phyloP scores from a whole-genome alignment of 2,329 filamentous ascomycete genomes.

The Trichophyton schoenleinii region DNA sequence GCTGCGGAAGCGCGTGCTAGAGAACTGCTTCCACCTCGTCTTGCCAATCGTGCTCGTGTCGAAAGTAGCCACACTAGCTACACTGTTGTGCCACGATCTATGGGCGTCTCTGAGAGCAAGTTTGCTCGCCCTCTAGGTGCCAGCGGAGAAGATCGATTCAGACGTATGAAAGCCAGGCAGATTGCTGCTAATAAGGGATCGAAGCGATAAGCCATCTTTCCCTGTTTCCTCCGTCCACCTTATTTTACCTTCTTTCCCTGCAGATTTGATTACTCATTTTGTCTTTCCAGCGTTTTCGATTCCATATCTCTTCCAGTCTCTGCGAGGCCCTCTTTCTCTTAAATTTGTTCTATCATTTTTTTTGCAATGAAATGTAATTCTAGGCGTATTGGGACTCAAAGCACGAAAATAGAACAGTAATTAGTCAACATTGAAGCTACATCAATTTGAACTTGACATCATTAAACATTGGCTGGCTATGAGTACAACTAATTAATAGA shows the following conservation, averaged over 20 bases:
- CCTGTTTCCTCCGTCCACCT: not conserved
- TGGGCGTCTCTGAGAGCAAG: constrained; percentile 33
- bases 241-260: not conserved
- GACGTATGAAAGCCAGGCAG: constrained; percentile 38
- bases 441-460: not conserved
- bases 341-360: not conserved
- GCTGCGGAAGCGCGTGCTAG: constrained; percentile 41
- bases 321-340: not conserved
- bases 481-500: not conserved
- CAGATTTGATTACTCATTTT: not conserved
- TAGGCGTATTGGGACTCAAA: not conserved
- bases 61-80: constrained; percentile 49
- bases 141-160: constrained; percentile 38
- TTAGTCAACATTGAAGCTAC: not conserved
- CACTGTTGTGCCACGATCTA: constrained; percentile 50
- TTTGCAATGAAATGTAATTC: not conserved
- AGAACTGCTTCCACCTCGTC: constrained; percentile 40
- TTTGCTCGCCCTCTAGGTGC: constrained; percentile 36
- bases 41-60: constrained; percentile 47
- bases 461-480: not conserved
- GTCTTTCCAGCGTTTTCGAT: not conserved
- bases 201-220: constrained; percentile 21
- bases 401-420: not conserved
- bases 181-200: constrained; percentile 30
- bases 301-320: not conserved